Conservation (phyloP, 1,139 yeast species). For the Lodderomyces parapsilosis region DNA sequence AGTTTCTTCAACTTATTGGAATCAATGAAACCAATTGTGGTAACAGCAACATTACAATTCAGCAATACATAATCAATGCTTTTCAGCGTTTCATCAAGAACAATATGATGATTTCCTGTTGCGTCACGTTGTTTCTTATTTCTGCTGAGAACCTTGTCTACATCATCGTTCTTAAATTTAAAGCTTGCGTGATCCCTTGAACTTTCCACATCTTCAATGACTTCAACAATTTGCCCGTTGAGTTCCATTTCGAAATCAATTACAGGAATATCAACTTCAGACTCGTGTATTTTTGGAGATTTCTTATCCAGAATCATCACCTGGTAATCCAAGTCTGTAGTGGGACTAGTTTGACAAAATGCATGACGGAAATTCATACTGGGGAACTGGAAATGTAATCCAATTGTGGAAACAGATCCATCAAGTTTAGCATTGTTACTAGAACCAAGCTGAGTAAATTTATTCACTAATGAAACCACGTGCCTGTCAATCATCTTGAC, state of each 20-base stretch:
- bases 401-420: conserved; percentile 16
- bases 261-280: not conserved
- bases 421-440: conserved; percentile 19
- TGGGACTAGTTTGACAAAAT: conserved; percentile 21
- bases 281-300: not conserved
- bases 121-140: not conserved
- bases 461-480: not conserved
- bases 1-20: conserved; percentile 13
- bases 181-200: conserved; percentile 12
- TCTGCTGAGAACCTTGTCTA: conserved; percentile 2
- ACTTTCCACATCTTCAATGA: conserved; percentile 8
- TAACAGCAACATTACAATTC: conserved; percentile 13
- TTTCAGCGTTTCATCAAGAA: not conserved
- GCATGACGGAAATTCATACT: conserved; percentile 29
- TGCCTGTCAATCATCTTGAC: conserved; percentile 24
- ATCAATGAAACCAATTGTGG: conserved; percentile 4
- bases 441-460: not conserved
- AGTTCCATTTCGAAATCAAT: conserved; percentile 10
- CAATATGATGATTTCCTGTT: not conserved
- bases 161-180: conserved; percentile 6
- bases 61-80: conserved; percentile 8
- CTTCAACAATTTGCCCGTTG: conserved; percentile 2
- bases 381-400: conserved; percentile 26
- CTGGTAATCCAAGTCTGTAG: conserved; percentile 1
- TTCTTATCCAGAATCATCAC: not conserved